Evolutionary conservation across 805 yeast species (phyloP).

Genomic region (Ogataea kodamae): DNA sequence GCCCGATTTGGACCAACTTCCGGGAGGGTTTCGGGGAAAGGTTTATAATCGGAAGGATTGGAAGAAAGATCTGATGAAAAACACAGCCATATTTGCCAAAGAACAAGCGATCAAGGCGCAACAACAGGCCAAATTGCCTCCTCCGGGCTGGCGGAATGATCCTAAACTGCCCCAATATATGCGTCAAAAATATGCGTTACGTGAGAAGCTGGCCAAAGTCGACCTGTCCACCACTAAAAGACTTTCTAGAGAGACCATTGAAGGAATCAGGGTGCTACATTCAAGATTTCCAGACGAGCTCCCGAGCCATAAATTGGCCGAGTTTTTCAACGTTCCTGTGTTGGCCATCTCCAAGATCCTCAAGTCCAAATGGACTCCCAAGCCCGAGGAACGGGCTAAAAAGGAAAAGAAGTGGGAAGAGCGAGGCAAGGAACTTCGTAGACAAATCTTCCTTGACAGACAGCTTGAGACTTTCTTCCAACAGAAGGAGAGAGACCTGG

Average conservation of each 20-base stretch:
- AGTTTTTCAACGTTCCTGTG: conserved; percentile 67
- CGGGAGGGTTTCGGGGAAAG: conserved; percentile 35
- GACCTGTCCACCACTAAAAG: conserved; percentile 67
- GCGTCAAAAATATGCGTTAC: conserved; percentile 60
- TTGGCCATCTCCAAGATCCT: conserved; percentile 79
- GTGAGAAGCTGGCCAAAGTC: conserved; percentile 54
- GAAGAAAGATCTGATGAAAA: conserved; percentile 22
- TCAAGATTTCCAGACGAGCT: conserved; percentile 54
- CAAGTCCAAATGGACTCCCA: conserved; percentile 74
- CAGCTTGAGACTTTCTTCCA: conserved; percentile 28
- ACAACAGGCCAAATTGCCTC: conserved; percentile 39
- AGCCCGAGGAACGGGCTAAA: conserved; percentile 45
- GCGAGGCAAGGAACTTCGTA: conserved; percentile 38
- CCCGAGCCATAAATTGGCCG: conserved; percentile 55
- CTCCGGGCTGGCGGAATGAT: conserved; percentile 44
- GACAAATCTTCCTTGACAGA: conserved; percentile 23
- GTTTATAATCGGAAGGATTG: conserved; percentile 31
- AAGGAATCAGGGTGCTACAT: conserved; percentile 56
- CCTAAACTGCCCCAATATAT: conserved; percentile 60
- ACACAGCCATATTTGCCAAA: conserved; percentile 17
- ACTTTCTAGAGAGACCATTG: conserved; percentile 67
- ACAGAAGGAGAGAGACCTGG: conserved; percentile 27
- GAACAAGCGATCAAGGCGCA: conserved; percentile 16
- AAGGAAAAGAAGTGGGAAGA: conserved; percentile 50
- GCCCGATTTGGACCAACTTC: conserved; percentile 32